phyloP scores from a whole-genome alignment of 179 eudicot genomes.

The Amaranthus tricolor region DNA sequence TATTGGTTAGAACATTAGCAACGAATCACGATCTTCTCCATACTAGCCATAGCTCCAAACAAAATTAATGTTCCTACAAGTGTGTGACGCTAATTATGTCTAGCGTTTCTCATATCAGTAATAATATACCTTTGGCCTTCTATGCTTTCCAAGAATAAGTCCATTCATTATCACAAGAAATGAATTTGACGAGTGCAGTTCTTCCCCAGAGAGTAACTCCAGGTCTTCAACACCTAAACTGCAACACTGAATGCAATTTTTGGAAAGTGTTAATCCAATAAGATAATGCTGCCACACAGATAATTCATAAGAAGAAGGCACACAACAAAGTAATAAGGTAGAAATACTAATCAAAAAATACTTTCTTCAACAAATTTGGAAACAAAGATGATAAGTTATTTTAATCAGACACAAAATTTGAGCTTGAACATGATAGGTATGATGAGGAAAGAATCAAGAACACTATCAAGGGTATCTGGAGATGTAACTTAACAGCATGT shows the following conservation, averaged over 20 bases:
- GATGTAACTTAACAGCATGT: too few species aligned
- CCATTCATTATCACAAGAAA: constrained; percentile 86
- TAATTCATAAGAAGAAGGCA: constrained; percentile 1
- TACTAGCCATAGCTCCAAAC: neutral
- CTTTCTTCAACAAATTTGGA: neutral
- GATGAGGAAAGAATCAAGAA: neutral
- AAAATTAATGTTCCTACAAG: neutral
- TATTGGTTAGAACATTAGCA: too few species aligned
- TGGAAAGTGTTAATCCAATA: neutral
- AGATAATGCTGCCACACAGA: neutral
- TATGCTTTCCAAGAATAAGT: constrained; percentile 92
- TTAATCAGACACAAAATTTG: neutral
- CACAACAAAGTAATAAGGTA: neutral
- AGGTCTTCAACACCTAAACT: constrained; percentile 88
- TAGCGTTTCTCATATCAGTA: neutral
- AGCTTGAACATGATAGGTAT: neutral
- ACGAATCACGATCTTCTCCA: too few species aligned
- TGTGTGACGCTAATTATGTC: neutral
- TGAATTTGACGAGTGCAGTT: constrained; percentile 74
- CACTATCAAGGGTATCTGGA: too few species aligned
- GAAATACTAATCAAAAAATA: too few species aligned
- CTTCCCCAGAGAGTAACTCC: constrained; percentile 86
- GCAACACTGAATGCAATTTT: constrained; percentile 53
- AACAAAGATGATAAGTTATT: neutral
- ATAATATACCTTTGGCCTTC: constrained; percentile 65